Evolutionary conservation across 371 early-diverging fungal species (phyloP).

Genomic region (Rozella allomycis): DNA sequence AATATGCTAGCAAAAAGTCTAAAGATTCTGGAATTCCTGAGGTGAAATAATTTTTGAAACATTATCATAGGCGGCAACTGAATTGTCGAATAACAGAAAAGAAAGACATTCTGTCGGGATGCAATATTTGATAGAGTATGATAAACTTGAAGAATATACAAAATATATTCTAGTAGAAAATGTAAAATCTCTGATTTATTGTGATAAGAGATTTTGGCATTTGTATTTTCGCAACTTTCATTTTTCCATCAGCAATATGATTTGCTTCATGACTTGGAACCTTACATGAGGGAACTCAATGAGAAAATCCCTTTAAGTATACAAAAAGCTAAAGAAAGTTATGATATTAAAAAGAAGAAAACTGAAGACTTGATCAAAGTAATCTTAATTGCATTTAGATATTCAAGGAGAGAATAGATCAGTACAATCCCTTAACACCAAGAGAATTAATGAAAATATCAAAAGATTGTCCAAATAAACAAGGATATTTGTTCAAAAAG

Average conservation of each 20-base stretch:
- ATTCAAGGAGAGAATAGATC: too few relatives aligned
- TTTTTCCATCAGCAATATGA: constrained; percentile 54
- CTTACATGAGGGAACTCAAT: constrained; percentile 44
- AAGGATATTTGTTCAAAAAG: too few relatives aligned
- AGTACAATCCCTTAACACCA: too few relatives aligned
- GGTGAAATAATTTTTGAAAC: constrained; percentile 9
- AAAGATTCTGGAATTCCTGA: constrained; percentile 33
- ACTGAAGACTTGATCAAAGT: too few relatives aligned
- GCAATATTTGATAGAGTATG: constrained; percentile 39
- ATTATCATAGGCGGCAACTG: not conserved
- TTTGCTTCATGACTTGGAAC: constrained; percentile 45
- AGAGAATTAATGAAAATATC: too few relatives aligned
- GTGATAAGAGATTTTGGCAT: constrained; percentile 27
- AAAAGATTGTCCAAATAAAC: too few relatives aligned
- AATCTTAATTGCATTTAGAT: too few relatives aligned
- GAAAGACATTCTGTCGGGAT: constrained; percentile 10
- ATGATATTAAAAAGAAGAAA: not conserved
- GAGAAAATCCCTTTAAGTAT: too few relatives aligned
- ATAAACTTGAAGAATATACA: constrained; percentile 39
- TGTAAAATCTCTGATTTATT: constrained; percentile 15
- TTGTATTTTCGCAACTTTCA: constrained; percentile 45
- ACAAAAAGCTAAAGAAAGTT: constrained; percentile 10
- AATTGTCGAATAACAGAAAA: too few relatives aligned
- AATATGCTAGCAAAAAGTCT: constrained; percentile 36
- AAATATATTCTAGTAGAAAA: constrained; percentile 50